Evolutionary conservation across 176 grass and related monocot species (phyloP).

Genomic region (Guadua angustifolia): DNA sequence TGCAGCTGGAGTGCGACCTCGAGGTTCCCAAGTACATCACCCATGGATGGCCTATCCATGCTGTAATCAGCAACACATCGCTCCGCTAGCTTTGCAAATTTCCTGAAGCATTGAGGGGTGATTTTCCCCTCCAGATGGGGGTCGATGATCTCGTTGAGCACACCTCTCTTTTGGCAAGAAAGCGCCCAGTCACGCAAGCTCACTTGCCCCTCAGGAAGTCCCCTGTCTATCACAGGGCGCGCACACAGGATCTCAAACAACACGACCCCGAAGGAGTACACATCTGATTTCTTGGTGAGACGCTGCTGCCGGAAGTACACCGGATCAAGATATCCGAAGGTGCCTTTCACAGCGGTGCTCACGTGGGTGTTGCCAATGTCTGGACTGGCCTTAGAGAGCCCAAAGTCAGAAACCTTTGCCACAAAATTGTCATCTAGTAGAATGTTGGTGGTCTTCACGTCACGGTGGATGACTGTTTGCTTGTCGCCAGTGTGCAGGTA

Average conservation of each 20-base stretch:
- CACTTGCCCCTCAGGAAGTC: constrained; percentile 33
- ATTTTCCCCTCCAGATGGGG: constrained; percentile 34
- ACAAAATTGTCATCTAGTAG: constrained; percentile 12
- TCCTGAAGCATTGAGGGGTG: constrained; percentile 17
- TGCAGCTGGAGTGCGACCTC: constrained; percentile 43
- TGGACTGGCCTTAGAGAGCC: constrained; percentile 25
- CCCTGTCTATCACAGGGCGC: constrained; percentile 20
- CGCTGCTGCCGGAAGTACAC: constrained; percentile 46
- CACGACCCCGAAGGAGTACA: constrained; percentile 44
- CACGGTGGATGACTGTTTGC: constrained; percentile 27
- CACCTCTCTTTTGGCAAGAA: constrained; percentile 26
- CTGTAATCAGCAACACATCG: constrained; percentile 36
- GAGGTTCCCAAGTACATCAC: constrained; percentile 43
- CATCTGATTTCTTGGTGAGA: constrained; percentile 51
- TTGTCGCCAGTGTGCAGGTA: constrained; percentile 6
- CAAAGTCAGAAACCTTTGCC: constrained; percentile 47
- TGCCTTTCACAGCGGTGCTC: constrained; percentile 43
- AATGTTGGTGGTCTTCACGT: constrained; percentile 39
- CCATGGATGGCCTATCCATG: constrained; percentile 42
- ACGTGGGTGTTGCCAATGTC: constrained; percentile 39
- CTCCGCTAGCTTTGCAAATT: constrained; percentile 35
- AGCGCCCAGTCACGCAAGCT: constrained; percentile 44
- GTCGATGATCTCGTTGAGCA: constrained; percentile 30
- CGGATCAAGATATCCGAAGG: constrained; percentile 52
- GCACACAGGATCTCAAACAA: constrained; percentile 50